phyloP scores from a whole-genome alignment of 768 basidiomycete genomes.

The Psilocybe azurescens region DNA sequence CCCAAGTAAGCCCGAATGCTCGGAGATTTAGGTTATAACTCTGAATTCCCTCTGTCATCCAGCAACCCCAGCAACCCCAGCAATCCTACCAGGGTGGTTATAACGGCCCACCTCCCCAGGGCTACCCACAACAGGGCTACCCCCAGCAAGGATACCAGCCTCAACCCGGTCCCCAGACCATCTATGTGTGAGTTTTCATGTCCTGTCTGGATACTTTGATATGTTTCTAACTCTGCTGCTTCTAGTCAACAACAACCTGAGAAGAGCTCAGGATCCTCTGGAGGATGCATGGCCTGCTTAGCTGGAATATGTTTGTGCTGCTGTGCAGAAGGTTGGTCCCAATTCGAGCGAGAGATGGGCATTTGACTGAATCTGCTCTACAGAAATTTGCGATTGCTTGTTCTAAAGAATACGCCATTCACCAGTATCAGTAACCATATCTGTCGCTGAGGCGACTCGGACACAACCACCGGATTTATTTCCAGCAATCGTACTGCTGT shows the following conservation, averaged over 20 bases:
- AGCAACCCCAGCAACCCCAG: slow-evolving; percentile 78
- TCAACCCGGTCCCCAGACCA: slow-evolving; percentile 68
- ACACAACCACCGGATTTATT: neutral
- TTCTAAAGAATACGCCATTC: slow-evolving; percentile 36
- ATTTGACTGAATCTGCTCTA: neutral
- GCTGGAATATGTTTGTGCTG: slow-evolving; percentile 70
- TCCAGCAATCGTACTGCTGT: neutral
- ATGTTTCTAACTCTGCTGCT: neutral
- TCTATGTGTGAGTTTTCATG: slow-evolving; percentile 69
- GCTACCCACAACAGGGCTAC: slow-evolving; percentile 45
- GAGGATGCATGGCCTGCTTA: slow-evolving; percentile 67
- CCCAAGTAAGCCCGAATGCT: slow-evolving; percentile 40
- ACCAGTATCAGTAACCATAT: neutral
- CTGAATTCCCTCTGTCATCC: slow-evolving; percentile 18
- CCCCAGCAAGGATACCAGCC: slow-evolving; percentile 51
- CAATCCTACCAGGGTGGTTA: slow-evolving; percentile 66
- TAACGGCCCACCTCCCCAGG: slow-evolving; percentile 43
- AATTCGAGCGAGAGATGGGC: neutral
- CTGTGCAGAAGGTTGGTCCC: slow-evolving; percentile 69
- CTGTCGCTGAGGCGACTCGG: neutral
- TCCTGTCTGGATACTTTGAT: neutral
- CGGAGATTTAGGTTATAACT: slow-evolving; percentile 1
- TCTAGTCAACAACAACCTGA: slow-evolving; percentile 57
- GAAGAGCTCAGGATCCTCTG: slow-evolving; percentile 42
- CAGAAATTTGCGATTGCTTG: slow-evolving; percentile 80